Evolutionary conservation across 225 moss, liverwort and hornwort genomes (phyloP), one percentile per base, ranked within the genome.

Genomic region (Climacium dendroides): DNA sequence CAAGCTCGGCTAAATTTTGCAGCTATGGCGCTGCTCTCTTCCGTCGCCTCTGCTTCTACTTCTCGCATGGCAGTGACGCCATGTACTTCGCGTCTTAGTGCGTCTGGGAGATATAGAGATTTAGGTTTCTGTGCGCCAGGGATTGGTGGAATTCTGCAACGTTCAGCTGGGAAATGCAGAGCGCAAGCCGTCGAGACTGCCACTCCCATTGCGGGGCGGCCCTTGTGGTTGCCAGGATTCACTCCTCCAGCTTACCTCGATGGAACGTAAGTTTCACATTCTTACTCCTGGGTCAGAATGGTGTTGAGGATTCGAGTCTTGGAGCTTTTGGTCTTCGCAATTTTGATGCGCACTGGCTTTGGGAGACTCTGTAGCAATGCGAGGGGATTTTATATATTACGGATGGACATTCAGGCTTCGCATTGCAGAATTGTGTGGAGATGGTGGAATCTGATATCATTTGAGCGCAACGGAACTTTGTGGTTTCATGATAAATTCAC

Each of bases 141-240:
- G 61, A 75, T 55, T 86, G 63, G 75, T 63, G 70, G 58, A 85
- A 53, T 66, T 87, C 52, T 52, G 62, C 83, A 57, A 80, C 52
- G 48, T 47, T 67, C 89, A 65, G 85, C 87, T 35, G 83, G 85
- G 30, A 91, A 80, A 84, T 90, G 93, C 60, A 85, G 88, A 79
- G 91, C 87, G 57, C 89, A 85, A 86, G 65, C 84, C 61, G 63
- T 60, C 57, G 86, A 84, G 69, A 78, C 47, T 85, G 72, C 47
- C 66, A 53, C 75, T 35, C 32, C 62, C 57, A 54, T 20, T 53
- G 75, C 71, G 50, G 75, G 58, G 55, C 93, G 91, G n/a, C 87
- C 90, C 24, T 87, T 93, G 90, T 91, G 93, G 93, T 63, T 93
- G 85, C 93, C 93, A 50, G 93, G 93, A 57, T 91, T 90, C 75